A percentile compares a stretch with the other conserved stretches of the same genome.
phyloP scores from a whole-genome alignment of 305 asterid genomes.

The Ilex paraguariensis region DNA sequence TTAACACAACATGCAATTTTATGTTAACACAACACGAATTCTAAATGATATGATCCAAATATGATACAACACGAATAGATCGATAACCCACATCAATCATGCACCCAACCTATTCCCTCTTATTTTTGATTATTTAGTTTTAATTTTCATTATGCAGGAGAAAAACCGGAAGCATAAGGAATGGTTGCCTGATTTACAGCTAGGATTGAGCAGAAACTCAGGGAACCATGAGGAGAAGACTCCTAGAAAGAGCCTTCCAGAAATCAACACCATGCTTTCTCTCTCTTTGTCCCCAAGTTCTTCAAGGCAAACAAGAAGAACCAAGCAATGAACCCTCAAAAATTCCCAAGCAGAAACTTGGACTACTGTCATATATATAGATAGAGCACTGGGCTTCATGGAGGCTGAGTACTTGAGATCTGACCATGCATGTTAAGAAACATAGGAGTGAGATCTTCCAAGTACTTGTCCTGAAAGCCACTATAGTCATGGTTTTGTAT shows the following conservation, averaged over 20 bases:
- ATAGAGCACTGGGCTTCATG: not conserved
- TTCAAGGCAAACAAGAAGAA: slow-evolving; percentile 11
- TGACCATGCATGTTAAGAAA: slow-evolving; percentile 42
- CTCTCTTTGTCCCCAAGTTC: slow-evolving; percentile 49
- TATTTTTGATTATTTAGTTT: not conserved
- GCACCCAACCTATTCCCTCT: not conserved
- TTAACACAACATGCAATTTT: too few relatives aligned
- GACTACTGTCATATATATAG: not conserved
- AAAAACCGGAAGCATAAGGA: slow-evolving; percentile 26
- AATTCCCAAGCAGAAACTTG: too few relatives aligned
- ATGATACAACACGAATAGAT: too few relatives aligned
- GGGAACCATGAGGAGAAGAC: slow-evolving; percentile 22
- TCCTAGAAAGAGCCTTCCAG: slow-evolving; percentile 12
- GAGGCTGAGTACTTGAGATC: slow-evolving; percentile 63
- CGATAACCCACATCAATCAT: too few relatives aligned
- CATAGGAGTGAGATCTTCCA: slow-evolving; percentile 59
- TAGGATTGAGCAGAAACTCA: slow-evolving; percentile 41
- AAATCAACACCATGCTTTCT: slow-evolving; percentile 76
- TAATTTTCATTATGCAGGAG: slow-evolving; percentile 18
- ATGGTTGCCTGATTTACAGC: slow-evolving; percentile 46
- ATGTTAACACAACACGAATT: too few relatives aligned
- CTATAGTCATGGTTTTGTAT: too few relatives aligned
- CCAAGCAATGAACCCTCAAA: slow-evolving; percentile 4
- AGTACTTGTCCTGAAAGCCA: slow-evolving; percentile 30
- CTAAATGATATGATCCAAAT: too few relatives aligned